phyloP scores from a whole-genome alignment of 2,329 filamentous ascomycete species.

The Botrytis galanthina region DNA sequence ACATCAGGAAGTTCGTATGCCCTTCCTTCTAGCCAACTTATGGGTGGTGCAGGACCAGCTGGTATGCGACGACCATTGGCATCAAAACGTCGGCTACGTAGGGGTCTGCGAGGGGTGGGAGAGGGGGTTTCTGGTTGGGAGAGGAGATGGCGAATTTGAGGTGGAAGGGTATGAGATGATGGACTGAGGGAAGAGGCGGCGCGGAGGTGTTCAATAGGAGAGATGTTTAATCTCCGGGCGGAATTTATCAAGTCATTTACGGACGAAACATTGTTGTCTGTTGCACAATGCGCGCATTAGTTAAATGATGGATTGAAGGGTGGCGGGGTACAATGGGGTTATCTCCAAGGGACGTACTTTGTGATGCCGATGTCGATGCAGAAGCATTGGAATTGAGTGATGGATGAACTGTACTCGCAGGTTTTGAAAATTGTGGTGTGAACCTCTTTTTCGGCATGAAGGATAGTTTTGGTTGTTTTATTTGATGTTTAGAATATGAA shows the following conservation, averaged over 20 bases:
- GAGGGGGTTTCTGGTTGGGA: constrained; percentile 56
- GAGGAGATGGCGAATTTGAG: constrained; percentile 57
- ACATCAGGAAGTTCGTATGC: constrained; percentile 30
- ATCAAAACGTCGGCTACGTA: constrained; percentile 44
- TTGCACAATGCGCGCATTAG: constrained; percentile 1
- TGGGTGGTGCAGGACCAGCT: constrained; percentile 58
- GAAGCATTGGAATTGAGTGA: constrained; percentile 42
- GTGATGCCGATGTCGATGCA: constrained; percentile 35
- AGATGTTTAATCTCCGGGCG: constrained; percentile 49
- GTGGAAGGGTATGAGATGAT: constrained; percentile 53
- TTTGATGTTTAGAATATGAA: neutral
- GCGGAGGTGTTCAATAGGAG: constrained; percentile 29
- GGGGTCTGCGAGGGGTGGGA: constrained; percentile 41
- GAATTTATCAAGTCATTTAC: constrained; percentile 62
- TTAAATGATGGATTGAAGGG: neutral
- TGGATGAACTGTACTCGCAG: constrained; percentile 53
- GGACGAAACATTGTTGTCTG: constrained; percentile 34
- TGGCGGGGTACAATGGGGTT: constrained; percentile 11
- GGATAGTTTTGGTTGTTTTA: constrained; percentile 8
- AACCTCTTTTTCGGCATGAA: constrained; percentile 64
- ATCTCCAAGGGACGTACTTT: constrained; percentile 25
- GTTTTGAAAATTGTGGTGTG: constrained; percentile 55
- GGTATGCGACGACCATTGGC: constrained; percentile 51
- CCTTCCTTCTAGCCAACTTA: constrained; percentile 52
- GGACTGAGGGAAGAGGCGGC: constrained; percentile 22